Evolutionary conservation across 805 yeast genomes (phyloP).

Genomic region (Ogataea methylovora): DNA sequence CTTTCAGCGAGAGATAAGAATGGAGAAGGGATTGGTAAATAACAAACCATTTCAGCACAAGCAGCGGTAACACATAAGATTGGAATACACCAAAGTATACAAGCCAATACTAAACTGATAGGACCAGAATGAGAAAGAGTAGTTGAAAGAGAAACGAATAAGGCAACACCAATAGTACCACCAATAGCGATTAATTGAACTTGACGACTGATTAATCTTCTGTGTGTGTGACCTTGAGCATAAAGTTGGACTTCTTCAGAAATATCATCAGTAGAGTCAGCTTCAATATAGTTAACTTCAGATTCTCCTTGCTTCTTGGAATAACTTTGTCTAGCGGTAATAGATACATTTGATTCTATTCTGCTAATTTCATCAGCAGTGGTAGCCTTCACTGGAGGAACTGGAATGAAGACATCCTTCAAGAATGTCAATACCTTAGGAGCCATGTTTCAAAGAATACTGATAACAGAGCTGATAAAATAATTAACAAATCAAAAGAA

Average conservation of each 20-base stretch:
- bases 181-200: slow-evolving; percentile 42
- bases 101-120: slow-evolving; percentile 30
- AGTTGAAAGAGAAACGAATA: slow-evolving; percentile 35
- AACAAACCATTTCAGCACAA: slow-evolving; percentile 40
- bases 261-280: slow-evolving; percentile 4
- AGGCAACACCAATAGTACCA: slow-evolving; percentile 42
- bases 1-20: slow-evolving; percentile 39
- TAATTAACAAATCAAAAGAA: too few relatives aligned
- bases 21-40: slow-evolving; percentile 40
- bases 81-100: slow-evolving; percentile 34
- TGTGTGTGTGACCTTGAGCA: slow-evolving; percentile 13
- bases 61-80: slow-evolving; percentile 33
- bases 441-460: too few relatives aligned
- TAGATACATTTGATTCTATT: slow-evolving; percentile 5
- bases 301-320: neutral
- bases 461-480: too few relatives aligned
- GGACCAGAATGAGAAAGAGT: slow-evolving; percentile 35
- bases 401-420: slow-evolving; percentile 18
- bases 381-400: slow-evolving; percentile 14
- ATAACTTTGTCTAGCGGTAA: neutral
- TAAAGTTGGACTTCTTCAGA: slow-evolving; percentile 6
- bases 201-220: slow-evolving; percentile 33
- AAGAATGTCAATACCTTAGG: slow-evolving; percentile 3
- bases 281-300: slow-evolving; percentile 1
- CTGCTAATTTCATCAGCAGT: slow-evolving; percentile 5